These are phyloP conservation scores for Musa beccarii DNA, from an alignment of 176 grass and related monocot genomes.

Conservation along the genomic window DNA sequence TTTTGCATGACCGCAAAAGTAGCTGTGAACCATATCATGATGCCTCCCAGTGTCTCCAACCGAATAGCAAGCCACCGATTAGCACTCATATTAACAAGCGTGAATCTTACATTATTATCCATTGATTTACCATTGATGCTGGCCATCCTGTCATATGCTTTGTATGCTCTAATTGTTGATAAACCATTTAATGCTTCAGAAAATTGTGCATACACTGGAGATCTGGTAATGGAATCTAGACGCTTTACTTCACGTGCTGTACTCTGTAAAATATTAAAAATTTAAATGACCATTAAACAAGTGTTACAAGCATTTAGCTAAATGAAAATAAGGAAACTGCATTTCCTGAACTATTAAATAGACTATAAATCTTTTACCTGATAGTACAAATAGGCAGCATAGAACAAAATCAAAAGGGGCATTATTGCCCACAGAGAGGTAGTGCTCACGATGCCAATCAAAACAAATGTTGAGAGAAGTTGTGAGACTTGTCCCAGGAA, in stretches of 20 bases:
- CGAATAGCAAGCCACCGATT: constrained; percentile 98
- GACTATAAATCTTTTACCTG: constrained; percentile 52
- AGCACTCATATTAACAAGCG: constrained; percentile 81
- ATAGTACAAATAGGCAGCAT: constrained; percentile 88
- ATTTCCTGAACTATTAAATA: too few species aligned
- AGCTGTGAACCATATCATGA: constrained; percentile 99
- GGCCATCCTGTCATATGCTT: constrained; percentile 98
- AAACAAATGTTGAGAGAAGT: constrained; percentile 88
- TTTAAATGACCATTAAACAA: background rate
- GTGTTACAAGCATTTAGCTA: background rate
- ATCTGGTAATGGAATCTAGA: constrained; percentile 87
- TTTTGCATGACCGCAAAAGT: constrained; percentile 99
- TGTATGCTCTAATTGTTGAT: constrained; percentile 89
- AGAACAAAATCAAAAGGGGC: constrained; percentile 96
- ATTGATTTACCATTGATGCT: constrained; percentile 84
- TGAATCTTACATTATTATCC: constrained; percentile 97
- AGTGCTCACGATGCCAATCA: constrained; percentile 93
- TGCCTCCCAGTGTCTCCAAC: constrained; percentile 86
- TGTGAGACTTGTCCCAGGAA: constrained; percentile 94
- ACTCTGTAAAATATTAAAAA: constrained; percentile 32
- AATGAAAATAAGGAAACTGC: too few species aligned
- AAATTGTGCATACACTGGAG: constrained; percentile 98
- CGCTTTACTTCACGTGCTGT: constrained; percentile 96
- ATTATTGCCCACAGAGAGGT: constrained; percentile 96
- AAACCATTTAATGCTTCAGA: constrained; percentile 91